These are phyloP conservation scores for Kalmanozyma brasiliensis DNA, from an alignment of 1,284 basidiomycete genomes.

Conservation along the genomic window DNA sequence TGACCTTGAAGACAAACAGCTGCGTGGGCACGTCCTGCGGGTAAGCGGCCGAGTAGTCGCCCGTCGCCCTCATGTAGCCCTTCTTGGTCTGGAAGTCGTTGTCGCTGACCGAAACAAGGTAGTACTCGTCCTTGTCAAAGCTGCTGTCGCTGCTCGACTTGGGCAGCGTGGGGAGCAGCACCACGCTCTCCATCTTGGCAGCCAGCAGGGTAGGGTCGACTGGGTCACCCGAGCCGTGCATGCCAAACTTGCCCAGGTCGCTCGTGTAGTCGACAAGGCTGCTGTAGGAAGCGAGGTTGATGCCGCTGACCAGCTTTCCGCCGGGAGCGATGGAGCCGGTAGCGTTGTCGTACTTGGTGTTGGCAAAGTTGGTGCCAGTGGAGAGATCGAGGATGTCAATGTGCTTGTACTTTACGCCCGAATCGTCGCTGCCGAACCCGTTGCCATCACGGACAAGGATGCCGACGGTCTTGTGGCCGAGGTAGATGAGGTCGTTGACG, in stretches of 20 bases:
- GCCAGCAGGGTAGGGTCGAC: slow-evolving; percentile 72
- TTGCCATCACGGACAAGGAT: slow-evolving; percentile 75
- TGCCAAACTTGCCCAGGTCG: slow-evolving; percentile 74
- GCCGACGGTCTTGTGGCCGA: slow-evolving; percentile 63
- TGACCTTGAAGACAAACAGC: slow-evolving; percentile 76
- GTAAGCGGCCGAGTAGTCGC: slow-evolving; percentile 52
- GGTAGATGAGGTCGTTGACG: slow-evolving; percentile 74
- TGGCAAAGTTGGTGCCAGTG: slow-evolving; percentile 77
- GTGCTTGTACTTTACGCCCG: slow-evolving; percentile 71
- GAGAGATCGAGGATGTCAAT: slow-evolving; percentile 70
- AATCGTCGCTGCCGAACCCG: slow-evolving; percentile 73
- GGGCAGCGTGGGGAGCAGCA: slow-evolving; percentile 74
- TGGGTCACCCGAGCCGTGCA: slow-evolving; percentile 70
- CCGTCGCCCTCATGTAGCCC: slow-evolving; percentile 69
- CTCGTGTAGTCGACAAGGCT: slow-evolving; percentile 71
- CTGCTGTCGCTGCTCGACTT: slow-evolving; percentile 68
- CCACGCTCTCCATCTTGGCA: slow-evolving; percentile 77
- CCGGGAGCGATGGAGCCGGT: slow-evolving; percentile 72
- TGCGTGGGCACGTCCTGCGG: slow-evolving; percentile 72
- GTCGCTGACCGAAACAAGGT: slow-evolving; percentile 75
- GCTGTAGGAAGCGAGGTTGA: slow-evolving; percentile 73
- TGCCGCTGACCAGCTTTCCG: slow-evolving; percentile 71
- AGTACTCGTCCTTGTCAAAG: slow-evolving; percentile 72
- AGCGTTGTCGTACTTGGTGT: slow-evolving; percentile 73
- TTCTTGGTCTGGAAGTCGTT: slow-evolving; percentile 76